Evolutionary conservation across 768 basidiomycete genomes (phyloP), one percentile per base, ranked within the genome.

Genomic region (Tulasnella calospora): DNA sequence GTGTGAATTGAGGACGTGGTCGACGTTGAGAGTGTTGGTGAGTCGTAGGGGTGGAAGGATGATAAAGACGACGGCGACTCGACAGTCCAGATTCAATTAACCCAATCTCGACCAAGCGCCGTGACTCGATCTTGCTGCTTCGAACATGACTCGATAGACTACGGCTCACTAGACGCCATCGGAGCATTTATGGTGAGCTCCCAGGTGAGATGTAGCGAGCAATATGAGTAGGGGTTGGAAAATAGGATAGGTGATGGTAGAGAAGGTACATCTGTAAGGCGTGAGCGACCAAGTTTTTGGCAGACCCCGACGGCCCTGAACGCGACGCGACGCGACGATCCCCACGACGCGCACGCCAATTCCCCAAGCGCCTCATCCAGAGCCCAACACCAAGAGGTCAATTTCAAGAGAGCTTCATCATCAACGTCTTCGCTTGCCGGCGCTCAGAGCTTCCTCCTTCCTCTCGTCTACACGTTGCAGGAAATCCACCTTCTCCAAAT

Each of bases 401-500:
- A 15, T 27, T 13, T 67, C 61, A 30, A 67, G 30, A 33, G 61
- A 67, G 23, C 6, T 3, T 33, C 12, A 44, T 21, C 30, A n/a
- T 72, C 71, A 75, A 15, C 74, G 74, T 10, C 44, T 47, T 23
- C 74, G 40, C 81, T 89, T 90, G 80, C 84, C 87, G 15, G 87
- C 85, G 67, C 93, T 92, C 10, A 92, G 82, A 1, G 86, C 87
- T 72, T 90, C 89, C 70, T 92, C 92, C 83, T 88, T 90, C 79
- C 92, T 87, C 71, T 90, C 90, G 41, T 90, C 91, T 0, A 95
- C 94, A 70, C 94, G 85, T 79, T 90, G 85, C 81, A 96, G 84
- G 82, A 95, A 96, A 51, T 94, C 93, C 40, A 94, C 89, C 84
- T 92, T 95, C 81, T 94, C 94, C 27, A 96, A 85, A 83, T 92